Evolutionary conservation across 306 rosid genomes (phyloP).

Genomic region (Vachellia pachyceras): DNA sequence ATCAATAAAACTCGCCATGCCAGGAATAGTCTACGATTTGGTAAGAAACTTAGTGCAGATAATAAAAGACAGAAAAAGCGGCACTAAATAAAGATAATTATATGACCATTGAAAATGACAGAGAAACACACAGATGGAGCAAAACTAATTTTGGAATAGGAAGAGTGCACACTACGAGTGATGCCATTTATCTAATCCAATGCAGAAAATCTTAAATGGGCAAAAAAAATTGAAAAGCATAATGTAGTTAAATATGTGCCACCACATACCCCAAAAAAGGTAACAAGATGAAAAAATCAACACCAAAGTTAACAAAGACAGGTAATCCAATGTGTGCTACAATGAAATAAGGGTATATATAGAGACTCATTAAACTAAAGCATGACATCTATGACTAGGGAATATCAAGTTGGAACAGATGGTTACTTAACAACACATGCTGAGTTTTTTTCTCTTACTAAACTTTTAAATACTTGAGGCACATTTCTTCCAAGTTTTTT

Average conservation of each 20-base stretch:
- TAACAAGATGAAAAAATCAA: background rate
- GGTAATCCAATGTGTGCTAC: background rate
- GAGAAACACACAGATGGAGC: background rate
- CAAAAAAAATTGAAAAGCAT: background rate
- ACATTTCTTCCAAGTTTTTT: no score
- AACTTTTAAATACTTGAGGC: no score
- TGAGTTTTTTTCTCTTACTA: no score
- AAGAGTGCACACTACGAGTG: background rate
- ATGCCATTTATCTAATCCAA: background rate
- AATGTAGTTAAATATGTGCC: background rate
- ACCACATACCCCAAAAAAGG: background rate
- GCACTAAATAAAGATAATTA: slow-evolving; percentile 22
- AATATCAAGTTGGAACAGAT: no score
- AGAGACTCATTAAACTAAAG: no score
- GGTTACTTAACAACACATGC: no score
- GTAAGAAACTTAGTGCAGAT: slow-evolving; percentile 24
- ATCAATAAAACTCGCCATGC: slow-evolving; percentile 82
- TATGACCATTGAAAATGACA: slow-evolving; percentile 10
- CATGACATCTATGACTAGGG: no score
- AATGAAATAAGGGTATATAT: background rate
- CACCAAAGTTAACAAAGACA: background rate
- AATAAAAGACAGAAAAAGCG: background rate
- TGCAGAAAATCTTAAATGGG: background rate
- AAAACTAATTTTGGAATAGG: background rate
- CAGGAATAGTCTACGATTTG: slow-evolving; percentile 81